Percentiles rank a stretch among this genome's conserved stretches.
Evolutionary conservation across 345 rosid genomes (phyloP).

Genomic region (Sisymbrium irio): DNA sequence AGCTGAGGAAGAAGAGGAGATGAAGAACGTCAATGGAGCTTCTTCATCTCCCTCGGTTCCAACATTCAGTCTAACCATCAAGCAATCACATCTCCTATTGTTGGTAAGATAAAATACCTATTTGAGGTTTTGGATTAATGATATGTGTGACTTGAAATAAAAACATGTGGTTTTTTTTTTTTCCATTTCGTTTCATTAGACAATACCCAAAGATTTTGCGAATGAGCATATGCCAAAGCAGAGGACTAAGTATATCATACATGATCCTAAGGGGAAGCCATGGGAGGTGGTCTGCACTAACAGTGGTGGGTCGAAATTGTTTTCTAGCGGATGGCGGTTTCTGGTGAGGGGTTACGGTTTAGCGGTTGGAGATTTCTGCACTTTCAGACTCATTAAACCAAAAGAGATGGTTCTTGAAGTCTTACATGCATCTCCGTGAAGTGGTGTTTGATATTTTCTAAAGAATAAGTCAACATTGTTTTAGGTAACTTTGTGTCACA

Average conservation of each 20-base stretch:
- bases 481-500: not conserved
- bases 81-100: not conserved
- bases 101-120: not conserved
- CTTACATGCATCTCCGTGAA: not conserved
- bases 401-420: conserved; percentile 13
- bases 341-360: not conserved
- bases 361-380: conserved; percentile 13
- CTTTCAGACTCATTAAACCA: not conserved
- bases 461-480: not conserved
- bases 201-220: not conserved
- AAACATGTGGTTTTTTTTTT: not conserved
- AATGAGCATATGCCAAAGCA: not conserved
- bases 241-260: conserved; percentile 3
- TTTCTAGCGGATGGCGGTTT: conserved; percentile 8
- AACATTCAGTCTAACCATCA: conserved; percentile 15
- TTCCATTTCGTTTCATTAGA: not conserved
- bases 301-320: not conserved
- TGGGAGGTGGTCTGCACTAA: not conserved
- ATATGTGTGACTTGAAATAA: not conserved
- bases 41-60: not conserved
- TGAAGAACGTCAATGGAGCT: not conserved
- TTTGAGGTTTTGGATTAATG: not conserved
- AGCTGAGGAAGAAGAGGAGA: not conserved
- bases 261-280: not conserved
- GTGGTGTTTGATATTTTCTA: not conserved